phyloP scores from a whole-genome alignment of 2,329 filamentous ascomycete genomes.

The Aschersonia sp. region DNA sequence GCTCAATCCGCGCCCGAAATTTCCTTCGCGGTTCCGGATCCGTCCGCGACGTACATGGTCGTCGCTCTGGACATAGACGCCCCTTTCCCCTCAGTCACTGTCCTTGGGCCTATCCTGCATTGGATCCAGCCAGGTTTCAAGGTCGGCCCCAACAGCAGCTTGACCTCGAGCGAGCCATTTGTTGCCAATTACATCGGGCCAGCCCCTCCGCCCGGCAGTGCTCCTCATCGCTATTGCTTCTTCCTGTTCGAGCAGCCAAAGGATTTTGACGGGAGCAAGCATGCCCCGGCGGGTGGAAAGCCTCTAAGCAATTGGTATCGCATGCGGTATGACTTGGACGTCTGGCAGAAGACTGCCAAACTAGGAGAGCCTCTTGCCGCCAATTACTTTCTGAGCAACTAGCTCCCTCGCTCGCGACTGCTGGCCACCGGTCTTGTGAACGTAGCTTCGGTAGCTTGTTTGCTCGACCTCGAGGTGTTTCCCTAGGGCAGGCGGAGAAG shows the following conservation, averaged over 20 bases:
- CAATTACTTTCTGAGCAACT: slow-evolving; percentile 9
- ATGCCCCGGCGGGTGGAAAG: slow-evolving; percentile 19
- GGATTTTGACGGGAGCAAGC: slow-evolving; percentile 8
- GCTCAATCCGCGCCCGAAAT: neutral
- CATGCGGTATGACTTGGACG: slow-evolving; percentile 27
- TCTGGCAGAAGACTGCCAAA: slow-evolving; percentile 28
- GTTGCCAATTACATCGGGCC: slow-evolving; percentile 28
- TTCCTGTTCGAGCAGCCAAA: slow-evolving; percentile 31
- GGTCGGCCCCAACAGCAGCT: slow-evolving; percentile 1
- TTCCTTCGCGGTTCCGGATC: neutral
- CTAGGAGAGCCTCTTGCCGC: slow-evolving; percentile 19
- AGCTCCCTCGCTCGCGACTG: neutral
- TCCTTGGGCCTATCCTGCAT: slow-evolving; percentile 31
- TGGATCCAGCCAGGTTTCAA: slow-evolving; percentile 25
- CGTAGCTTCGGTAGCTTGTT: no score
- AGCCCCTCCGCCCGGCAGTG: slow-evolving; percentile 27
- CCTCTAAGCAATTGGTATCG: slow-evolving; percentile 19
- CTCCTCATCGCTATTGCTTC: slow-evolving; percentile 34
- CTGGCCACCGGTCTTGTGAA: neutral
- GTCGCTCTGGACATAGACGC: slow-evolving; percentile 31
- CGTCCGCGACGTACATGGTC: slow-evolving; percentile 18
- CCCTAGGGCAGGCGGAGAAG: no score
- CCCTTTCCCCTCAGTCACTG: slow-evolving; percentile 23
- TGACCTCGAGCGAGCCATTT: slow-evolving; percentile 9
- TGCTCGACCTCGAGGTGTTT: no score